Evolutionary conservation across 352 stramenopile species (phyloP).

Genomic region (Phytophthora aleatoria): DNA sequence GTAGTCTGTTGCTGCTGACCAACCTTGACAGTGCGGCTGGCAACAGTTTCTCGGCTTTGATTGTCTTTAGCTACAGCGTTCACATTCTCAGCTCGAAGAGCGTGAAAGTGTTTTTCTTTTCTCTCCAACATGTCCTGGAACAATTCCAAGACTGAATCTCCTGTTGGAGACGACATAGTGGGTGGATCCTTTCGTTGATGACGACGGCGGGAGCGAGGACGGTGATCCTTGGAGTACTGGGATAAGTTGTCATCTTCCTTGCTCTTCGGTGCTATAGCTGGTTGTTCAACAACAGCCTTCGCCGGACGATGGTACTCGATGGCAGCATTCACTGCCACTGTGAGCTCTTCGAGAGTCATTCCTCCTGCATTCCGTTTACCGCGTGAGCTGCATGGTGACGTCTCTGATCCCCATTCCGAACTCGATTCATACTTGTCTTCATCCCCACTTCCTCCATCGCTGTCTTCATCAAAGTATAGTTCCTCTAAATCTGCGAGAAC

Average conservation of each 20-base stretch:
- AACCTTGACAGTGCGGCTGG: background rate
- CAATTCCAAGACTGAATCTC: conserved; percentile 12
- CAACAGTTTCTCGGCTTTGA: background rate
- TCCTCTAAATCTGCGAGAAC: conserved; percentile 57
- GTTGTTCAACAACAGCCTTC: background rate
- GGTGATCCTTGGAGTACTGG: background rate
- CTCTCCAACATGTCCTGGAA: conserved; percentile 35
- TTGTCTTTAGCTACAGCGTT: background rate
- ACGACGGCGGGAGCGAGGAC: background rate
- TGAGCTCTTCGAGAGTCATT: conserved; percentile 57
- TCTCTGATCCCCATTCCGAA: conserved; percentile 16
- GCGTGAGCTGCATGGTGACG: conserved; percentile 1
- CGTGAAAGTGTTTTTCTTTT: conserved; percentile 34
- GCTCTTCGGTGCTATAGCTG: background rate
- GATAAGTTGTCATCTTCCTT: background rate
- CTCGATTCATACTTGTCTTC: conserved; percentile 11
- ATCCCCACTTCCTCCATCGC: conserved; percentile 12
- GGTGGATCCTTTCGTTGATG: background rate
- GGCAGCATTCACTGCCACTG: conserved; percentile 56
- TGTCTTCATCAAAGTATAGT: conserved; percentile 43
- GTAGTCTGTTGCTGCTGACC: conserved; percentile 28
- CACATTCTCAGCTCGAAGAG: conserved; percentile 1
- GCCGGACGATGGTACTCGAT: conserved; percentile 50
- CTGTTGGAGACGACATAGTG: background rate
- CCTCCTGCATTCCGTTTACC: conserved; percentile 10